Base-by-base conservation (phyloP, 805 yeast species). In the Pichia rugopelliculosa region DNA sequence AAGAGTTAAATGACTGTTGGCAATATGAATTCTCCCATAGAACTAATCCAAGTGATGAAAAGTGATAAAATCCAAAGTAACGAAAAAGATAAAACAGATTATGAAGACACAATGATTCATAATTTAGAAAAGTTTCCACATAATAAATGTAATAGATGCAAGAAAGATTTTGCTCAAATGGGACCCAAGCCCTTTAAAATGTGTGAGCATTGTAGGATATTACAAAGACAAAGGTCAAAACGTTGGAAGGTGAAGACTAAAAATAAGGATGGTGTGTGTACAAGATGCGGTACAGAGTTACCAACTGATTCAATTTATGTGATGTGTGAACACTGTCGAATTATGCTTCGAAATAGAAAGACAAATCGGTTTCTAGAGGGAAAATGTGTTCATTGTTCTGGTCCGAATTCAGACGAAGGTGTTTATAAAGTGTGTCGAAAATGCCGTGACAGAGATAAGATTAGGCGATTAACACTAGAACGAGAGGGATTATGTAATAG, bases 301-400 rank as follows among this genome's bases (percentile, higher is more conserved):
- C 77, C 83, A 0, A 60, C 61, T 0, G 46, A 42, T 6, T 27
- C 46, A 21, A 67, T 69, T 36, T 82, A 62, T 60, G 86, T 79
- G 0, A 62, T 82, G 41, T 82, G 87, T 62, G 79, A 80, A 6
- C 70, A 69, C 39, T 82, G 87, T 56, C 68, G 87, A 38, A 71
- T 68, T 54, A 72, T 74, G 36, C 65, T 81, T 27, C 66, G 87
- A 52, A 65, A 73, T 2, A 66, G 79, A 41, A 82, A 82, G 56
- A 78, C 79, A 0, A 72, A 70, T 45, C 66, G 87, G 37, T 83
- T 78, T 6, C 77, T 79, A 12, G 74, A 72, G 53, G 87, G 87
- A 0, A 74, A 74, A 55, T 82, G 87, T 64, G 84, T 82, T 15
- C 87, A 82, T 57, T 82, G 87, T 52, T 70, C 80, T 1, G 84